phyloP scores from a whole-genome alignment of 495 filamentous ascomycete genomes.

The Penicillium tannophilum region DNA sequence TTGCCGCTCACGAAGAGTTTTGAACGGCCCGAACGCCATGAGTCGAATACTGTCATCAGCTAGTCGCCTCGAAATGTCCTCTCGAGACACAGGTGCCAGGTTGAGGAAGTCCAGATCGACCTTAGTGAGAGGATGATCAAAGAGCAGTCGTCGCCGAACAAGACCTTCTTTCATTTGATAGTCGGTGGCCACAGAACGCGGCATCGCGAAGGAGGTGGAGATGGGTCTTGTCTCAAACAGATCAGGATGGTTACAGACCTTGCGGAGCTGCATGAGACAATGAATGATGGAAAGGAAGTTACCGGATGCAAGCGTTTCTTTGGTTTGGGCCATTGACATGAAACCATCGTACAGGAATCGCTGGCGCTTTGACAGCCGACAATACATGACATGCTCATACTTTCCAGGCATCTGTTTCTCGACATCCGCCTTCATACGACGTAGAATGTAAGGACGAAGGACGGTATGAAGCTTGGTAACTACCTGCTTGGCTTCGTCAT shows the following conservation, averaged over 20 bases:
- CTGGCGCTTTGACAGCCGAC: constrained; percentile 90
- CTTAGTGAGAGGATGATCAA: constrained; percentile 62
- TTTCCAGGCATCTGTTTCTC: constrained; percentile 99
- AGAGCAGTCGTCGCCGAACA: constrained; percentile 66
- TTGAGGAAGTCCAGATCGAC: constrained; percentile 81
- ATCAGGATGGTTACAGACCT: constrained; percentile 98
- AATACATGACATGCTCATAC: constrained; percentile 95
- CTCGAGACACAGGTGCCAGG: constrained; percentile 72
- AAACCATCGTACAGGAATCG: constrained; percentile 96
- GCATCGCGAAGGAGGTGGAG: constrained; percentile 94
- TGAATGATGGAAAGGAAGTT: constrained; percentile 98
- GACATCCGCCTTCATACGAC: constrained; percentile 93
- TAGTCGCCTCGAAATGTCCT: constrained; percentile 62
- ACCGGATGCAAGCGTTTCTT: constrained; percentile 84
- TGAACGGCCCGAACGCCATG: constrained; percentile 63
- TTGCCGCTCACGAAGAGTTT: constrained; percentile 64
- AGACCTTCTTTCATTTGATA: constrained; percentile 77
- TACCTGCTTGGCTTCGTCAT: constrained; percentile 84
- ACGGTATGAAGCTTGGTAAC: constrained; percentile 92
- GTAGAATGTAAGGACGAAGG: constrained; percentile 87
- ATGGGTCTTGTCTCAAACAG: constrained; percentile 98
- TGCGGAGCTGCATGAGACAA: constrained; percentile 95
- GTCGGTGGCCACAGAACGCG: constrained; percentile 74
- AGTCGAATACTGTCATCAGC: constrained; percentile 64
- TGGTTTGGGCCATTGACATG: constrained; percentile 89